phyloP scores from a whole-genome alignment of 805 yeast genomes.

The Kodamaea kakaduensis region DNA sequence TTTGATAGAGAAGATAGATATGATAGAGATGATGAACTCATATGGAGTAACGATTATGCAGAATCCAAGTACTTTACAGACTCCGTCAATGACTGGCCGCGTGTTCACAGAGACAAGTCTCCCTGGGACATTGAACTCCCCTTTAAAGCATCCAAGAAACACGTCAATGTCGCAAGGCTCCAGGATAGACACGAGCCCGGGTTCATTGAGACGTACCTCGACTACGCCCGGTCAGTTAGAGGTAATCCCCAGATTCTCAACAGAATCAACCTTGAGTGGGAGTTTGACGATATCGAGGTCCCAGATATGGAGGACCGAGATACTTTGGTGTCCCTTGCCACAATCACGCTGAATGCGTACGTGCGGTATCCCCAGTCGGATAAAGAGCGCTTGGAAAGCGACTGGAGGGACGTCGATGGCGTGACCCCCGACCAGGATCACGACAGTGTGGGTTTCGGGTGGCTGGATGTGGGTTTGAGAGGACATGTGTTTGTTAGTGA shows the following conservation, averaged over 20 bases:
- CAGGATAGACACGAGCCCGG: constrained; percentile 48
- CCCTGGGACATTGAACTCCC: constrained; percentile 40
- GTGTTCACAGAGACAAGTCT: constrained; percentile 24
- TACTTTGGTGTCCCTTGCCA: constrained; percentile 71
- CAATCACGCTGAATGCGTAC: constrained; percentile 89
- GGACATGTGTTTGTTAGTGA: constrained; percentile 81
- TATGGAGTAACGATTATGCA: too few relatives aligned
- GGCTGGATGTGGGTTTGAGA: constrained; percentile 80
- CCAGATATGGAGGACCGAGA: constrained; percentile 77
- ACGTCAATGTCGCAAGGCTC: constrained; percentile 23
- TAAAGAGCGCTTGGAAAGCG: constrained; percentile 50
- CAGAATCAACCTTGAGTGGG: constrained; percentile 60
- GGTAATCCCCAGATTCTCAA: constrained; percentile 35
- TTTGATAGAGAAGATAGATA: neutral
- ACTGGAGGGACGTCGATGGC: constrained; percentile 76
- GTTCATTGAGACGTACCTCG: constrained; percentile 61
- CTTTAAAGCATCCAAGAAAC: constrained; percentile 17
- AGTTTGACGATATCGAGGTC: constrained; percentile 43
- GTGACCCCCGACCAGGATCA: constrained; percentile 53
- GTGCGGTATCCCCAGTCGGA: constrained; percentile 64
- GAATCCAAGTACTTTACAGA: constrained; percentile 5
- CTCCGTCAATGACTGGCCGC: constrained; percentile 35
- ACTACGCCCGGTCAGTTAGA: constrained; percentile 46
- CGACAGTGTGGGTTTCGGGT: constrained; percentile 67
- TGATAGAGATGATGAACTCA: neutral